Evolutionary conservation across 768 basidiomycete species (phyloP), one percentile per base, ranked within the genome.

Genomic region (Leccinum rimulosum): DNA sequence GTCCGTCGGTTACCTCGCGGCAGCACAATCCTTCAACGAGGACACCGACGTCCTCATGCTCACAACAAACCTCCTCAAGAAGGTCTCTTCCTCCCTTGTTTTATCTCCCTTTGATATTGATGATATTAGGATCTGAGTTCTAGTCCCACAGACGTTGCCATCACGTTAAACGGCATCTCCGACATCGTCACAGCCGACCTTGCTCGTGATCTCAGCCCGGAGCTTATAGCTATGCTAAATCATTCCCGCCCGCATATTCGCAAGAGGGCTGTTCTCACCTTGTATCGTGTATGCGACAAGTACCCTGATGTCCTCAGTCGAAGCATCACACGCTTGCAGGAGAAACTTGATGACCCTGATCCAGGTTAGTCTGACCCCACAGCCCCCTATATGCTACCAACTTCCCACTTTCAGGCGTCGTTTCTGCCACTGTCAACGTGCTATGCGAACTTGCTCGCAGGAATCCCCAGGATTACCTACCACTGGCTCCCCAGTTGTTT

Each of bases 1-100:
- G 25, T 25, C 25, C 25, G 25, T 25, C 52, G 97, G 97, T 12
- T 98, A 99, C 74, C 88, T 99, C 25, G 97, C 91, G 2, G 95
- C 97, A 4, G 74, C 84, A 45, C 87, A 95, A 75, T 95, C 95
- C 1, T 99, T 98, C 73, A 82, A 87, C 48, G 85, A 93, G 65
- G 93, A 96, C 58, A 98, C 97, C 1, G 97, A 98, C 66, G 96
- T 98, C 25, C 85, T 98, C 22, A 97, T 99, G 83, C 82, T 98
- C 50, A 97, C 96, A 3, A 97, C 96, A 10, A 99, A 99, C 74
- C 78, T 93, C 31, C 75, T 96, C 63, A 96, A 96, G 80, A 97
- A 97, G 84, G 94, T 91, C 58, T 60, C 84, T 68, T 6, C 19
- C 6, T 15, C 11, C 14, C n/a, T 40, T 40, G 17, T 10, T 40